These are phyloP conservation scores for Sclerotinia borealis DNA, from an alignment of 2,329 filamentous ascomycete species.

Conservation along the genomic window DNA sequence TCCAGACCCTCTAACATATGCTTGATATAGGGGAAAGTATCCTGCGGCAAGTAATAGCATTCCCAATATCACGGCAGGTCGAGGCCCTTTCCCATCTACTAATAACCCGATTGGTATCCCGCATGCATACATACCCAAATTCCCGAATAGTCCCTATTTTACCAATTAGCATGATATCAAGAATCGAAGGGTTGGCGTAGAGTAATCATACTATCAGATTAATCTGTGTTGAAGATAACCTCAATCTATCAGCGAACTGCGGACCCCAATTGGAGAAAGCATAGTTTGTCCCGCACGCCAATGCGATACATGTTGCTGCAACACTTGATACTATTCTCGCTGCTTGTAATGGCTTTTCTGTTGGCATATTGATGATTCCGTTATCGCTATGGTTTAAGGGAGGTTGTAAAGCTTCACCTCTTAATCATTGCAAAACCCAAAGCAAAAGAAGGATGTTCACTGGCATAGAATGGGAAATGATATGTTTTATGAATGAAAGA, in stretches of 20 bases:
- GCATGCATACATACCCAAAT: slow-evolving; percentile 87
- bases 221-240: slow-evolving; percentile 83
- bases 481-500: neutral
- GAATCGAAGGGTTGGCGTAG: slow-evolving; percentile 24
- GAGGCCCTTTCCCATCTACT: slow-evolving; percentile 75
- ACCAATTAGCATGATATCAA: slow-evolving; percentile 16
- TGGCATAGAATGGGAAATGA: neutral
- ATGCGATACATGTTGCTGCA: slow-evolving; percentile 75
- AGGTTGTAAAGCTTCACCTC: slow-evolving; percentile 13
- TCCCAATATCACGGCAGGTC: slow-evolving; percentile 71
- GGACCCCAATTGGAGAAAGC: slow-evolving; percentile 97
- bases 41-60: slow-evolving; percentile 66
- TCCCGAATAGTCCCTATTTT: slow-evolving; percentile 60
- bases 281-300: slow-evolving; percentile 95
- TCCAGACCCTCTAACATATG: slow-evolving; percentile 63
- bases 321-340: slow-evolving; percentile 76
- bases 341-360: slow-evolving; percentile 46
- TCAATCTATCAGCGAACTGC: slow-evolving; percentile 82
- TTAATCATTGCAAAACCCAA: slow-evolving; percentile 16
- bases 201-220: slow-evolving; percentile 69
- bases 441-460: neutral
- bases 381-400: slow-evolving; percentile 1
- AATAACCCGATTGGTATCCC: slow-evolving; percentile 86
- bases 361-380: slow-evolving; percentile 35
- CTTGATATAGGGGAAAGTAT: slow-evolving; percentile 79